Evolutionary conservation across 495 filamentous ascomycete species (phyloP).

Genomic region (Aspergillus funiculosus): DNA sequence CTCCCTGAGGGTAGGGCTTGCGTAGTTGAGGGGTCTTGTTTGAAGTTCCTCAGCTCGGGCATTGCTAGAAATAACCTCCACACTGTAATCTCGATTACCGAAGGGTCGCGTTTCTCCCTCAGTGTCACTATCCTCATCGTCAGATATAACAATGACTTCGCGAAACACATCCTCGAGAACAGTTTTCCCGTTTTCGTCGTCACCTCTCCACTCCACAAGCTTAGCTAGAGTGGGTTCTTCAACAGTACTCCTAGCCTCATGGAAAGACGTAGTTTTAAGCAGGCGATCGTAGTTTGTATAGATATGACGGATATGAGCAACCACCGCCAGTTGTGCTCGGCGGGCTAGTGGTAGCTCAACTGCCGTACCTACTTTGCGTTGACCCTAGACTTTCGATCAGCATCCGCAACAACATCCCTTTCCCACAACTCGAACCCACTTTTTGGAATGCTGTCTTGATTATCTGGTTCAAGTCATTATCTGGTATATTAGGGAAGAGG

Average conservation of each 20-base stretch:
- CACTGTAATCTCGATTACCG: constrained; percentile 29
- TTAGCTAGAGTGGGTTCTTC: constrained; percentile 65
- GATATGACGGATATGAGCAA: constrained; percentile 78
- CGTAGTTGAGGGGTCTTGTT: constrained; percentile 25
- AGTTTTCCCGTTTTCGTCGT: constrained; percentile 69
- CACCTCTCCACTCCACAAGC: constrained; percentile 81
- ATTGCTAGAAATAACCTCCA: constrained; percentile 38
- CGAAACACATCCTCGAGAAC: constrained; percentile 74
- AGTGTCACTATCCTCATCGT: constrained; percentile 64
- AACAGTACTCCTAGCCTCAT: constrained; percentile 64
- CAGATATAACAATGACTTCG: constrained; percentile 76
- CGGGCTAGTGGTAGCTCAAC: constrained; percentile 60
- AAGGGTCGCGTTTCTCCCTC: constrained; percentile 27
- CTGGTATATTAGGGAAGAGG: constrained; percentile 80
- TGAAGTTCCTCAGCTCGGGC: constrained; percentile 31
- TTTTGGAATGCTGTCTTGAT: constrained; percentile 79
- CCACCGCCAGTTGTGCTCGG: constrained; percentile 74
- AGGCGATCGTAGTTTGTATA: constrained; percentile 84
- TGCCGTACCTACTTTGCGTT: constrained; percentile 63
- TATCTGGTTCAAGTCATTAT: constrained; percentile 68
- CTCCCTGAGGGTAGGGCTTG: constrained; percentile 14
- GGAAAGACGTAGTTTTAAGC: constrained; percentile 56
- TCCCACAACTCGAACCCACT: constrained; percentile 40
- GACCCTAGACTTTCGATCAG: constrained; percentile 36
- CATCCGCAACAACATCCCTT: constrained; percentile 1